Conservation (phyloP, 2,329 filamentous ascomycete species). For the Neopestalotiopsis clavispora region DNA sequence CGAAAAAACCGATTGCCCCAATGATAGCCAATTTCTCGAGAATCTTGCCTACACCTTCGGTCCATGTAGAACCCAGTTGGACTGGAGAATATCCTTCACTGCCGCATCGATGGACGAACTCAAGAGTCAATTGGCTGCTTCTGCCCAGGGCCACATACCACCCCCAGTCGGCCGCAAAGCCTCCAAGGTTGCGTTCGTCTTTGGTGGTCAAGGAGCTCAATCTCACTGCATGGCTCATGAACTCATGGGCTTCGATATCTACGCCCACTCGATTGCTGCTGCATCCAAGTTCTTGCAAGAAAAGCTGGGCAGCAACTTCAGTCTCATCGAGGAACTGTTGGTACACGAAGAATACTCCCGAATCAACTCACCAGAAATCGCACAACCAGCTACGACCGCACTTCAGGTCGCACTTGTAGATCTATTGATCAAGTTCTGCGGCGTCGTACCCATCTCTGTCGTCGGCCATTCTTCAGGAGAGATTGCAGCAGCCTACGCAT, state of each 20-base stretch:
- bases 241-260: slow-evolving; percentile 35
- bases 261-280: slow-evolving; percentile 31
- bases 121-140: slow-evolving; percentile 21
- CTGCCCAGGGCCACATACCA: slow-evolving; percentile 18
- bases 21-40: slow-evolving; percentile 30
- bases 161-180: slow-evolving; percentile 20
- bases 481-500: slow-evolving; percentile 38
- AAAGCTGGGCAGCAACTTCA: slow-evolving; percentile 28
- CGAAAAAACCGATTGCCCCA: slow-evolving; percentile 22
- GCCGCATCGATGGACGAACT: slow-evolving; percentile 42
- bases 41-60: slow-evolving; percentile 52
- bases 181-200: slow-evolving; percentile 32
- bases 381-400: slow-evolving; percentile 36
- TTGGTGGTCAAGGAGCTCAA: slow-evolving; percentile 42
- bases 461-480: slow-evolving; percentile 42
- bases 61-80: slow-evolving; percentile 48
- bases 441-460: slow-evolving; percentile 29
- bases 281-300: slow-evolving; percentile 34
- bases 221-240: slow-evolving; percentile 44
- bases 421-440: slow-evolving; percentile 29
- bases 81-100: slow-evolving; percentile 47
- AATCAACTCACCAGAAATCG: slow-evolving; percentile 39
- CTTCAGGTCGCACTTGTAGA: slow-evolving; percentile 37
- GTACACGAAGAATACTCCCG: slow-evolving; percentile 28
- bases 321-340: slow-evolving; percentile 39